These are phyloP conservation scores for Coniochaeta ligniaria DNA, from an alignment of 2,329 filamentous ascomycete genomes.

Conservation along the genomic window DNA sequence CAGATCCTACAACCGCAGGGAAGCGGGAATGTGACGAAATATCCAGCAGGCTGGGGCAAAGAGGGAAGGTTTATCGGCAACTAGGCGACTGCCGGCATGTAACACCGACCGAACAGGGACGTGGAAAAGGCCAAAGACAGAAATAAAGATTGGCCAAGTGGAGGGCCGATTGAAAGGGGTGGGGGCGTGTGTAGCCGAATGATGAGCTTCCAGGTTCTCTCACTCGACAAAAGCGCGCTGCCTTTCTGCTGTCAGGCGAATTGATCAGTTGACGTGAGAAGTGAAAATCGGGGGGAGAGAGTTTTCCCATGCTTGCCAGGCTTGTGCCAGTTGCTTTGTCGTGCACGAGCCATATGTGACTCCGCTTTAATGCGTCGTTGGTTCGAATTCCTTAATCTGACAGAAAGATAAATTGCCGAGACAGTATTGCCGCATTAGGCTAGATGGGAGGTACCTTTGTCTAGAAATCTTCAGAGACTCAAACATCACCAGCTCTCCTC, in stretches of 20 bases:
- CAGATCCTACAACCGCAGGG: not conserved
- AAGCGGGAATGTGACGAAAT: not conserved
- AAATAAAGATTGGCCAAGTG: not conserved
- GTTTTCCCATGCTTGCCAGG: not conserved
- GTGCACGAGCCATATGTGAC: not conserved
- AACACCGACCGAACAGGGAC: not conserved
- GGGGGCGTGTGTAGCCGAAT: not conserved
- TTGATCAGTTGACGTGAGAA: not conserved
- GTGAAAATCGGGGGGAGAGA: not conserved
- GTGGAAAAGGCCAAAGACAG: not conserved
- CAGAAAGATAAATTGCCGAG: no score
- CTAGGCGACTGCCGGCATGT: not conserved
- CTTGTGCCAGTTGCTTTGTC: no score
- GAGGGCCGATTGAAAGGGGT: not conserved
- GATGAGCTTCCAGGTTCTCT: not conserved
- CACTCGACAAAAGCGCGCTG: not conserved
- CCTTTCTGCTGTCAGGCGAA: not conserved
- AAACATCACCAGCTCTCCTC: no score
- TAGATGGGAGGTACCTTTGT: no score
- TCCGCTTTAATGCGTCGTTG: not conserved
- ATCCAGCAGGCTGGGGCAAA: not conserved
- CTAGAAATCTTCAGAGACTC: no score
- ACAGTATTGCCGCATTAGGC: no score
- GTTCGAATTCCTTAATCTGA: no score
- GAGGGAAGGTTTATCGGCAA: not conserved